Base-by-base conservation (phyloP, 1,284 basidiomycete species). In the Retiboletus flavoniger region DNA sequence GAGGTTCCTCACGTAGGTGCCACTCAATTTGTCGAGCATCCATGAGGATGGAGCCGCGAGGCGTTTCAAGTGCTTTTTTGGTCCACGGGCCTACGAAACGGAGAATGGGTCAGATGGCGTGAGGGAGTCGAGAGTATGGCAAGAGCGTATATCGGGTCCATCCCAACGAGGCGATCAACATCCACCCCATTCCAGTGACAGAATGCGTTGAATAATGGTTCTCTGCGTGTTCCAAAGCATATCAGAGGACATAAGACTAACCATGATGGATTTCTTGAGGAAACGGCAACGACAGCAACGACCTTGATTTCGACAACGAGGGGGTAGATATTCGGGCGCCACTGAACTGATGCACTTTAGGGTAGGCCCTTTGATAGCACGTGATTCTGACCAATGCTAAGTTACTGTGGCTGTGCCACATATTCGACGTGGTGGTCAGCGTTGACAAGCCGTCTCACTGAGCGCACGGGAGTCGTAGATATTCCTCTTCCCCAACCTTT, bases 1-100 rank as follows among this genome's bases (percentile, higher is more conserved):
- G 5, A 31, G 19, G 39, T 47, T 51, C 81, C 93, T 75, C 78
- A 94, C 92, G 75, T 98, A 98, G 70, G 94, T 97, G 64, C 96
- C 96, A 78, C 93, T 91, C 72, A 99, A 80, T 81, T 99, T 99
- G 85, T 98, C 95, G 66, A 99, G 85, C 94, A 99, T 97, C 97
- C 97, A 99, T 81, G 93, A 92, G 57, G 93, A 96, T 63, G 97
- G 97, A 67, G 97, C 97, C 67, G 89, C 87, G 64, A 98, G 87
- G 73, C 96, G 93, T 86, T 98, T 98, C 81, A 98, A 85, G 77
- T 99, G 96, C 82, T 98, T 98, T 89, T 94, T 96, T 66, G 96
- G 96, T 88, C 96, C 96, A 78, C 95, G 89, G 73, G 85, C 93
- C 93, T 94, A 66, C n/a, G 49, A 51, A 62, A 63, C 41, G 60